Evolutionary conservation across 768 basidiomycete genomes (phyloP).

Genomic region (Russula griseocarnosa): DNA sequence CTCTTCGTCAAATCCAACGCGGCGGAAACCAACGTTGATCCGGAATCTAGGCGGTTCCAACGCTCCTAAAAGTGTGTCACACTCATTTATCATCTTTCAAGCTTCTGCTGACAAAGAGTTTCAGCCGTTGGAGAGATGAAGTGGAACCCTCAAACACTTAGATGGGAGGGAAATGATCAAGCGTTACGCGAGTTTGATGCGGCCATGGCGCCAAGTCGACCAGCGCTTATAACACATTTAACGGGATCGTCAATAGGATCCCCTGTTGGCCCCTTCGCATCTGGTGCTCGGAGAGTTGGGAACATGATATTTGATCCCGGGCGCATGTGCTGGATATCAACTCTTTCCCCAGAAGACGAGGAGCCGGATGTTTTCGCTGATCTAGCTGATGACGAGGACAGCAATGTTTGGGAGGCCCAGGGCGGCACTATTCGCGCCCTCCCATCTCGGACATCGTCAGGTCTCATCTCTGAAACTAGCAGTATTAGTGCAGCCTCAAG

Average conservation of each 20-base stretch:
- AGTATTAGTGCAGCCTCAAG: conserved; percentile 34
- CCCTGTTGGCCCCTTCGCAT: conserved; percentile 66
- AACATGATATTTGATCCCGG: conserved; percentile 97
- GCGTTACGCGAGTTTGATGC: conserved; percentile 85
- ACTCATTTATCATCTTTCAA: conserved; percentile 21
- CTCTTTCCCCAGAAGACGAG: conserved; percentile 79
- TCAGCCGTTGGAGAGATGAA: conserved; percentile 94
- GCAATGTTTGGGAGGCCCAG: conserved; percentile 65
- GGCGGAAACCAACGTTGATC: conserved; percentile 82
- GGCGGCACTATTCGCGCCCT: conserved; percentile 77
- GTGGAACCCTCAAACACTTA: conserved; percentile 86
- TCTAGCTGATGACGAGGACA: conserved; percentile 87
- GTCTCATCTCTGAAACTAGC: conserved; percentile 31
- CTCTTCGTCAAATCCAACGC: conserved; percentile 47
- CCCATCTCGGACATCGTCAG: conserved; percentile 32
- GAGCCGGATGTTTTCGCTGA: conserved; percentile 96
- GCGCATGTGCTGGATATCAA: conserved; percentile 94
- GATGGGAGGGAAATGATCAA: conserved; percentile 98
- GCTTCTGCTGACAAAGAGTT: conserved; percentile 12
- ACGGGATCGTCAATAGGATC: conserved; percentile 84
- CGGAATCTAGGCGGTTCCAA: conserved; percentile 68
- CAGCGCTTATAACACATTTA: conserved; percentile 92
- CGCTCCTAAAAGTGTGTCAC: conserved; percentile 65
- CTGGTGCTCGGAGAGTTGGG: conserved; percentile 86
- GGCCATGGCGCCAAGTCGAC: conserved; percentile 77